Conservation (phyloP, 306 rosid genomes). For the Carpinus viminea region DNA sequence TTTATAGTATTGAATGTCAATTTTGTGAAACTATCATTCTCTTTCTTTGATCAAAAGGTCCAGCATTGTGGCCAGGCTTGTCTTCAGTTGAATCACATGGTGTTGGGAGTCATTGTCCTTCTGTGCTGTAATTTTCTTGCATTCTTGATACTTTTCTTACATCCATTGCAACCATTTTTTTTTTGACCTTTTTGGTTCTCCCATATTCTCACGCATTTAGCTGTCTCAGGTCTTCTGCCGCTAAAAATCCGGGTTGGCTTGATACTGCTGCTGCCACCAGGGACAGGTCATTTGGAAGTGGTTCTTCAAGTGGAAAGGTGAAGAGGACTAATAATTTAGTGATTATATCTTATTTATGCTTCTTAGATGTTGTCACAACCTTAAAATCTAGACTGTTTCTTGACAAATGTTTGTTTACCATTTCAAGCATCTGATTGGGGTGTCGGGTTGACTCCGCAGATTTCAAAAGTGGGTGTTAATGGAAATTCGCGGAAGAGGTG, state of each 20-base stretch:
- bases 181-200: neutral
- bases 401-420: neutral
- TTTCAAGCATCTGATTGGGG: conserved; percentile 7
- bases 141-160: neutral
- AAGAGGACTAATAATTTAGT: neutral
- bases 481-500: conserved; percentile 55
- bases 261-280: conserved; percentile 23
- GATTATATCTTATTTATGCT: neutral
- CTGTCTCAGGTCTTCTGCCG: conserved; percentile 33
- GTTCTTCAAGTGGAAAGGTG: conserved; percentile 38
- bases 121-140: conserved; percentile 21
- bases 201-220: conserved; percentile 2
- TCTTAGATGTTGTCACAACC: neutral
- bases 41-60: conserved; percentile 29
- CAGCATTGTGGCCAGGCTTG: conserved; percentile 45
- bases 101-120: conserved; percentile 22
- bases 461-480: conserved; percentile 16
- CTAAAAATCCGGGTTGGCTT: conserved; percentile 34
- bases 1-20: neutral
- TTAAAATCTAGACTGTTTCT: neutral
- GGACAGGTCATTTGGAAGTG: conserved; percentile 19
- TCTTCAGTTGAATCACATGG: conserved; percentile 21
- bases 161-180: neutral
- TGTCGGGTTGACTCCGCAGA: conserved; percentile 35
- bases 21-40: neutral